phyloP scores from a whole-genome alignment of 768 basidiomycete species.

The Tulasnella sp. region DNA sequence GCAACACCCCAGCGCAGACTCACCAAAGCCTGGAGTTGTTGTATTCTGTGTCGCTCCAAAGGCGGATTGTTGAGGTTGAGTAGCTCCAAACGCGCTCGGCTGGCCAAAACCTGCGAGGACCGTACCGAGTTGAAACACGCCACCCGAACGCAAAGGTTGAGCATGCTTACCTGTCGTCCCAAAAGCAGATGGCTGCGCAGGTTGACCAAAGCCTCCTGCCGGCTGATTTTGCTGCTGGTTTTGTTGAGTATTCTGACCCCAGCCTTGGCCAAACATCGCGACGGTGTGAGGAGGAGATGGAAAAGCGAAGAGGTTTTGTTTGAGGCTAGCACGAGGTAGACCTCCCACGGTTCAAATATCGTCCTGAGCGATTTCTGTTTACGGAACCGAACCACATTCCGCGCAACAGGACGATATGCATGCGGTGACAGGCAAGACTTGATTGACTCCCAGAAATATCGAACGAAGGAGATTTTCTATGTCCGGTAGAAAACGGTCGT shows the following conservation, averaged over 20 bases:
- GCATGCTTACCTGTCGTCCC: slow-evolving; percentile 10
- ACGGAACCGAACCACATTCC: not conserved
- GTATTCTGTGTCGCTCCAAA: slow-evolving; percentile 64
- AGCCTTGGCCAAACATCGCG: slow-evolving; percentile 29
- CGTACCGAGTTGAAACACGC: slow-evolving; percentile 16
- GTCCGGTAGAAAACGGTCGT: not conserved
- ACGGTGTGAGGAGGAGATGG: not conserved
- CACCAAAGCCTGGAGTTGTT: slow-evolving; percentile 37
- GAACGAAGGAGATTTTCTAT: not conserved
- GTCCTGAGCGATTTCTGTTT: not conserved
- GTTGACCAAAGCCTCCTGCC: slow-evolving; percentile 64
- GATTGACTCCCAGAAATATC: not conserved
- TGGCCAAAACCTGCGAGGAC: slow-evolving; percentile 64
- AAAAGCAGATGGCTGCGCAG: slow-evolving; percentile 41
- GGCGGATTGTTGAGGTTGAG: slow-evolving; percentile 46
- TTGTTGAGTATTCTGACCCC: slow-evolving; percentile 50
- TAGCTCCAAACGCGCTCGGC: slow-evolving; percentile 60
- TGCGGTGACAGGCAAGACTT: not conserved
- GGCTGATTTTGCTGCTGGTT: slow-evolving; percentile 55
- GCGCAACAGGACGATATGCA: not conserved
- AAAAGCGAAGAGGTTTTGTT: slow-evolving; percentile 3
- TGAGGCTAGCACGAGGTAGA: not conserved
- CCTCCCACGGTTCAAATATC: not conserved
- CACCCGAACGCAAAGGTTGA: not conserved
- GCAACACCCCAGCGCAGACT: not conserved